These are phyloP conservation scores for Rhododendron henanense DNA, from an alignment of 148 eudicot species.

Conservation along the genomic window DNA sequence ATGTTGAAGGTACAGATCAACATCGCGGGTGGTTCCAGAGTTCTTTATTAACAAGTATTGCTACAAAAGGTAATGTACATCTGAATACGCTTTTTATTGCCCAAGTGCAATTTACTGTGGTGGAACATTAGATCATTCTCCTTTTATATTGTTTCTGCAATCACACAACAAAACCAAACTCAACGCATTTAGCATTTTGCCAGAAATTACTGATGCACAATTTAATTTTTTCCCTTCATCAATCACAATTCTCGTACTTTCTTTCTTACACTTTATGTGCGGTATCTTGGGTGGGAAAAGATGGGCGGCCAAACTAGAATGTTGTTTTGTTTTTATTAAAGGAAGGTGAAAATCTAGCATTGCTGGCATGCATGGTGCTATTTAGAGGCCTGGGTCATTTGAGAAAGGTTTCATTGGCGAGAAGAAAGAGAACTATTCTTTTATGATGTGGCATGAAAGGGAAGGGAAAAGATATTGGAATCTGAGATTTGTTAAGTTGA, in stretches of 20 bases:
- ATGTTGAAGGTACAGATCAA: constrained; percentile 98
- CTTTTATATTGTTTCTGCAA: neutral
- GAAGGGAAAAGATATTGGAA: neutral
- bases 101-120: neutral
- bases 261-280: neutral
- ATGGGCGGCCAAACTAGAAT: neutral
- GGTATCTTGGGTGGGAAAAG: neutral
- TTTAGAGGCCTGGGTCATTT: neutral
- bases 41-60: constrained; percentile 87
- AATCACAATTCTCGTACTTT: neutral
- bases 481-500: neutral
- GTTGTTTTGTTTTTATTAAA: neutral
- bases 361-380: neutral
- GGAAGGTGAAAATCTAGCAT: neutral
- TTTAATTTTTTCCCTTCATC: neutral
- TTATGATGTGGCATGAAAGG: neutral
- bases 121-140: neutral
- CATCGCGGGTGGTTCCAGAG: constrained; percentile 99
- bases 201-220: neutral
- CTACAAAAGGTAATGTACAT: constrained; percentile 58
- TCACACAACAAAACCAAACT: neutral
- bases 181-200: neutral
- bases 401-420: neutral
- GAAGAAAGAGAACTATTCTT: neutral
- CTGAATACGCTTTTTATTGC: neutral